phyloP scores from a whole-genome alignment of 2,329 filamentous ascomycete species.

The Sporothrix dimorphospora region DNA sequence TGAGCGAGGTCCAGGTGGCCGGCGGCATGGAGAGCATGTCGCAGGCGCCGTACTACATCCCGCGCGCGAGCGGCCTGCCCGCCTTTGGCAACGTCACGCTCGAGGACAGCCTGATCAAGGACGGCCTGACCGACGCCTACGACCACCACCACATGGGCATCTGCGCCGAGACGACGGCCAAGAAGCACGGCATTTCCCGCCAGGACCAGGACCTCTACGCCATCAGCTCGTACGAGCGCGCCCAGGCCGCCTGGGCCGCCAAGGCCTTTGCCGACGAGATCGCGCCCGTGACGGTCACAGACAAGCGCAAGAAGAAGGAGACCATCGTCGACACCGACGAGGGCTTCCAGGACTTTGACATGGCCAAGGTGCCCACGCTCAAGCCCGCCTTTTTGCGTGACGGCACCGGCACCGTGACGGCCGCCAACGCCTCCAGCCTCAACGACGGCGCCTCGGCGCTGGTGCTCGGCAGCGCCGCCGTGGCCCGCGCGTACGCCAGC shows the following conservation, averaged over 20 bases:
- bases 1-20: conserved; percentile 85
- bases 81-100: conserved; percentile 85
- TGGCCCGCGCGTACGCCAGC: conserved; percentile 78
- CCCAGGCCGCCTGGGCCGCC: conserved; percentile 84
- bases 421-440: conserved; percentile 90
- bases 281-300: conserved; percentile 80
- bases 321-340: conserved; percentile 81
- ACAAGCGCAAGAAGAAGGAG: conserved; percentile 69
- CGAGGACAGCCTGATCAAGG: conserved; percentile 91
- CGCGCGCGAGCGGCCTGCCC: conserved; percentile 78
- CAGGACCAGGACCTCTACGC: conserved; percentile 92
- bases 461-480: conserved; percentile 77
- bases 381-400: conserved; percentile 91
- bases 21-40: conserved; percentile 99
- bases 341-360: conserved; percentile 82
- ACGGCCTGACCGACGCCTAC: conserved; percentile 95
- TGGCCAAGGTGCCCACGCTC: conserved; percentile 81
- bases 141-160: conserved; percentile 98
- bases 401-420: conserved; percentile 87
- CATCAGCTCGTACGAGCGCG: conserved; percentile 84
- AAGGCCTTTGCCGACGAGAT: conserved; percentile 89
- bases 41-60: conserved; percentile 86
- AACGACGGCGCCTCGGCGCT: conserved; percentile 94
- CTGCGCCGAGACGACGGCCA: conserved; percentile 92
- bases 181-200: conserved; percentile 78